Conservation (phyloP, 495 filamentous ascomycete species). For the Trichoderma asperelloides region DNA sequence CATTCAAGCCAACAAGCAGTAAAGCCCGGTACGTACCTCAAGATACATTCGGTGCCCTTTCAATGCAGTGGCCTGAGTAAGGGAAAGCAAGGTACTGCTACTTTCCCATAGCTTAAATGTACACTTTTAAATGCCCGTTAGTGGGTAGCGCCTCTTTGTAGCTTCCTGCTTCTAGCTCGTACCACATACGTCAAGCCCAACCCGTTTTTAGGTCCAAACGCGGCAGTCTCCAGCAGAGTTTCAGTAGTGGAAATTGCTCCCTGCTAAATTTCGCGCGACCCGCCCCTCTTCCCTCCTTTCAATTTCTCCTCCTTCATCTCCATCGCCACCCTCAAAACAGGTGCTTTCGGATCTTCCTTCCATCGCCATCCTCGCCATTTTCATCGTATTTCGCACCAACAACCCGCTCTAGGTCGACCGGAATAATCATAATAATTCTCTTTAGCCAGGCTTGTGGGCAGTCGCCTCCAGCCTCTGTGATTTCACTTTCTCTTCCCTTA, state of each 20-base stretch:
- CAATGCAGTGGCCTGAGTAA: background rate
- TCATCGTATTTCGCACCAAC: background rate
- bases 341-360: background rate
- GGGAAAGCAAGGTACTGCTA: background rate
- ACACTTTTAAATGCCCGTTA: background rate
- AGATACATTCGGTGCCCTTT: background rate
- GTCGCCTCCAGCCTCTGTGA: background rate
- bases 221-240: background rate
- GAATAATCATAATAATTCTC: background rate
- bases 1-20: background rate
- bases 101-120: too few species aligned
- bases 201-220: background rate
- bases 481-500: background rate
- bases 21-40: background rate
- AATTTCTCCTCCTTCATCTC: slow-evolving; percentile 7
- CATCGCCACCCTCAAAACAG: background rate
- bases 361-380: background rate
- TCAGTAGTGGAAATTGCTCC: background rate
- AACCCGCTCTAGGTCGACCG: background rate
- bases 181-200: background rate
- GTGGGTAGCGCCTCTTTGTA: background rate
- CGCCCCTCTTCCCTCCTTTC: slow-evolving; percentile 5
- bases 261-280: slow-evolving; percentile 3
- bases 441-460: background rate
- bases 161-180: background rate